Evolutionary conservation across 2,329 filamentous ascomycete species (phyloP), one percentile per base, ranked within the genome.

Genomic region (Aureobasidium lini): DNA sequence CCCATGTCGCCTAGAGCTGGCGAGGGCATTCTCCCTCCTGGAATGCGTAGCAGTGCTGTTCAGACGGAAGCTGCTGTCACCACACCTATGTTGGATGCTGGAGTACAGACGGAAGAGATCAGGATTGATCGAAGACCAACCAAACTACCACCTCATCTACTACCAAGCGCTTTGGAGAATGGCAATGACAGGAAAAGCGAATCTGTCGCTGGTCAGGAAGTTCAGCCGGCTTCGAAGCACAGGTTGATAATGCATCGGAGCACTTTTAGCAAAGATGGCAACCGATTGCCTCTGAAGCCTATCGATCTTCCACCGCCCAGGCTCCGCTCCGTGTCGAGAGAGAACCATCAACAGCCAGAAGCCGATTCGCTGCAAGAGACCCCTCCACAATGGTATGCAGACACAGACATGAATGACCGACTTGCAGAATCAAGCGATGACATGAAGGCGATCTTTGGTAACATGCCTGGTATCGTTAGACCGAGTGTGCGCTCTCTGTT

Each of bases 91-190:
- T 76, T 75, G 42, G 86, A 80, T 59, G 79, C 74, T 47, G 84
- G 82, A 2, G 81, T 92, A 60, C 94, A 99, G 76, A 99, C 94
- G 0, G 92, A 97, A 66, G 89, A 90, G 61, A 96, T 97, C 60
- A 84, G 89, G 59, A 83, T 95, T 6, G 92, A 95, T 69, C 84
- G 84, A 74, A 84, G 91, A 62, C 76, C 90, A 46, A 83, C 87
- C 62, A 86, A 85, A 64, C 78, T 96, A 29, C 90, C 90, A 13
- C 77, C 84, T 1, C 88, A 94, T 68, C 79, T 96, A 36, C 84
- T 91, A 59, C 90, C 52, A 15, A 57, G 50, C 15, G 48, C 50
- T 11, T 40, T 60, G 9, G 59, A 48, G 16, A 6, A 7, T 37
- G 29, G 9, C 18, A 32, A 13, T 11, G 15, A 32, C 31, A 46